Conservation (phyloP, 495 filamentous ascomycete genomes). For the Echria macrotheca region DNA sequence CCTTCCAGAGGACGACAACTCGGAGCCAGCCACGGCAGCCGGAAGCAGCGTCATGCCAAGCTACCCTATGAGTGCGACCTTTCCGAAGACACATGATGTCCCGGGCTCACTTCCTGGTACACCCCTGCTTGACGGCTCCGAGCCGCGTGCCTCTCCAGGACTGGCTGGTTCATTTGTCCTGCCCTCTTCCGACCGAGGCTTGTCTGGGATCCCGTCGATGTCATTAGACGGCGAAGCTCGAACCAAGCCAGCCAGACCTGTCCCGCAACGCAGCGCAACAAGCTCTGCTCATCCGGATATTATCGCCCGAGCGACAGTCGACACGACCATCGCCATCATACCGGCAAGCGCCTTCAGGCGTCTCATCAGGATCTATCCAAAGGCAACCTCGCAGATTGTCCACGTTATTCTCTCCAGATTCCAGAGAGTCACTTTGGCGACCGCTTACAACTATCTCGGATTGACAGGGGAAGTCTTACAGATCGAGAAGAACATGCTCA, state of each 20-base stretch:
- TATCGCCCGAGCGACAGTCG: conserved; percentile 90
- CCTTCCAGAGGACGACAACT: conserved; percentile 55
- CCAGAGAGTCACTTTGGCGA: conserved; percentile 89
- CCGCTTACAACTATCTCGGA: conserved; percentile 89
- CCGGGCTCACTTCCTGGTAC: conserved; percentile 27
- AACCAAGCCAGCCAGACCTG: conserved; percentile 25
- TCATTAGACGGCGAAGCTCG: conserved; percentile 51
- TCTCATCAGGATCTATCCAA: conserved; percentile 90
- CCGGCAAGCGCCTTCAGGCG: conserved; percentile 92
- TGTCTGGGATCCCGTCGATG: conserved; percentile 62
- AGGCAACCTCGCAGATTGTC: conserved; percentile 93
- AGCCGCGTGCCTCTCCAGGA: no score
- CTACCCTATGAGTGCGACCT: conserved; percentile 41
- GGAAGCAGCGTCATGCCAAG: conserved; percentile 21
- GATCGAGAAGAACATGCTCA: conserved; percentile 86
- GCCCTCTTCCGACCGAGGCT: conserved; percentile 16
- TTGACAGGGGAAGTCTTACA: conserved; percentile 84
- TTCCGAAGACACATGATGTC: conserved; percentile 38
- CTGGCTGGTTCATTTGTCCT: conserved; percentile 14
- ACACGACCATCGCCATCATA: conserved; percentile 97
- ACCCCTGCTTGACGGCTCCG: conserved; percentile 34
- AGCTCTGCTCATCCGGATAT: conserved; percentile 95
- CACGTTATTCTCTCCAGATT: conserved; percentile 93
- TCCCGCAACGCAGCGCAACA: conserved; percentile 41
- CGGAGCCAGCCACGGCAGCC: conserved; percentile 16